phyloP scores from a whole-genome alignment of 106 monocot species.

The Agapanthus africanus region DNA sequence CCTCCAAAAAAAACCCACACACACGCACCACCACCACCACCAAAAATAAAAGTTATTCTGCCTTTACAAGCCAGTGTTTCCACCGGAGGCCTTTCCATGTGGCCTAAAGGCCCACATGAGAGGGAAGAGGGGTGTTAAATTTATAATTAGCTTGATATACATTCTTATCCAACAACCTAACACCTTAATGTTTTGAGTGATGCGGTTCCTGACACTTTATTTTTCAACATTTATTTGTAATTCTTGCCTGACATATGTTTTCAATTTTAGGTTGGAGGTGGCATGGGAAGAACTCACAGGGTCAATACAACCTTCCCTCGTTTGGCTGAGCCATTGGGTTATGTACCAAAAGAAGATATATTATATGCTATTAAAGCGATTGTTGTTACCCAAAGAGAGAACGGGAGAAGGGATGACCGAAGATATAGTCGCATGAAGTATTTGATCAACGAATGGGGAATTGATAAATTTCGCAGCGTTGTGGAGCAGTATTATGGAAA shows the following conservation, averaged over 20 bases:
- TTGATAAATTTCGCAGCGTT: slow-evolving; percentile 72
- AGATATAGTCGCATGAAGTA: slow-evolving; percentile 96
- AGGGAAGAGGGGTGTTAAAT: too few species aligned
- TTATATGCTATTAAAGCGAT: slow-evolving; percentile 94
- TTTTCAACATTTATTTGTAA: not conserved
- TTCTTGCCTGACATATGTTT: too few species aligned
- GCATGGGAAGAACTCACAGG: slow-evolving; percentile 95
- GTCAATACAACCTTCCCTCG: slow-evolving; percentile 80
- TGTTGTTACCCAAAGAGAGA: slow-evolving; percentile 89
- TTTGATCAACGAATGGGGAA: slow-evolving; percentile 89
- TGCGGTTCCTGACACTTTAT: too few species aligned
- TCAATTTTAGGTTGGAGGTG: slow-evolving; percentile 78
- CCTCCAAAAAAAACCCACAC: too few species aligned
- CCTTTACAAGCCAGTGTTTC: too few species aligned
- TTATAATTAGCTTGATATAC: too few species aligned
- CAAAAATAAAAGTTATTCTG: too few species aligned
- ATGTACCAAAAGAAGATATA: slow-evolving; percentile 96
- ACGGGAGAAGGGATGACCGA: slow-evolving; percentile 87
- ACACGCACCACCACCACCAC: too few species aligned
- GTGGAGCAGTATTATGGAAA: slow-evolving; percentile 92
- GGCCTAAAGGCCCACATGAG: too few species aligned
- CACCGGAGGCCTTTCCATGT: too few species aligned
- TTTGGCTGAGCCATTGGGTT: slow-evolving; percentile 77
- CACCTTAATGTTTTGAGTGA: too few species aligned
- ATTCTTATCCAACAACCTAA: too few species aligned